These are phyloP conservation scores for Handroanthus guayacan DNA, from an alignment of 257 asterid species.

Conservation along the genomic window DNA sequence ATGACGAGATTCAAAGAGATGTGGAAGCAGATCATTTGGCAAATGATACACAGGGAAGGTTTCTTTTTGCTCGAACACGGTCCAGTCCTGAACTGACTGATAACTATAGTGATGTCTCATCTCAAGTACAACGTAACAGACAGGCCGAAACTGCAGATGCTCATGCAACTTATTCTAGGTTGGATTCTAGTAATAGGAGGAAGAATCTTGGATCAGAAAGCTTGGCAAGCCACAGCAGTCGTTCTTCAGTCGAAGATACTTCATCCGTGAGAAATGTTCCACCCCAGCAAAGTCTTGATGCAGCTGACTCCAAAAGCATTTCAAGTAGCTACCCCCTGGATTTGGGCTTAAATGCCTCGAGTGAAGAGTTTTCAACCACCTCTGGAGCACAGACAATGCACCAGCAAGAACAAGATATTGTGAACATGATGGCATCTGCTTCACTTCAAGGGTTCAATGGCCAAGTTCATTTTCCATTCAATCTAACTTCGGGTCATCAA, in stretches of 20 bases:
- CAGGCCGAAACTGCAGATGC: slow-evolving; percentile 57
- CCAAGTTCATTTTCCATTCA: slow-evolving; percentile 66
- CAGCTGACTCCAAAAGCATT: slow-evolving; percentile 55
- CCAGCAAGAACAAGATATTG: slow-evolving; percentile 86
- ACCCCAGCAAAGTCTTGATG: slow-evolving; percentile 53
- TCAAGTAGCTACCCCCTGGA: slow-evolving; percentile 53
- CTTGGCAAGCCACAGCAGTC: slow-evolving; percentile 56
- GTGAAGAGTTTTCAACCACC: slow-evolving; percentile 65
- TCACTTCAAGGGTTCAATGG: slow-evolving; percentile 74
- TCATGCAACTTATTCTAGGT: slow-evolving; percentile 47
- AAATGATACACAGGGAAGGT: slow-evolving; percentile 64
- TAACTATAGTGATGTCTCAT: slow-evolving; percentile 46
- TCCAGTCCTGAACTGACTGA: slow-evolving; percentile 93
- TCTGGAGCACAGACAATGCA: slow-evolving; percentile 60
- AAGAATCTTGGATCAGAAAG: slow-evolving; percentile 58
- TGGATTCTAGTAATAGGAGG: slow-evolving; percentile 55
- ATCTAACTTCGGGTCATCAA: slow-evolving; percentile 61
- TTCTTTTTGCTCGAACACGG: slow-evolving; percentile 72
- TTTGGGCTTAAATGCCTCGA: slow-evolving; percentile 47
- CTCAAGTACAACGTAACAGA: slow-evolving; percentile 48
- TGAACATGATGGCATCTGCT: slow-evolving; percentile 83
- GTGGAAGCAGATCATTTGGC: slow-evolving; percentile 49
- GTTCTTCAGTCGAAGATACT: slow-evolving; percentile 54
- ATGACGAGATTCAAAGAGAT: slow-evolving; percentile 59
- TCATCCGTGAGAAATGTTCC: slow-evolving; percentile 46